A percentile compares a stretch with the other conserved stretches of the same genome.
These are phyloP conservation scores for Parafenestella ontariensis DNA, from an alignment of 2,329 filamentous ascomycete genomes.

Conservation along the genomic window DNA sequence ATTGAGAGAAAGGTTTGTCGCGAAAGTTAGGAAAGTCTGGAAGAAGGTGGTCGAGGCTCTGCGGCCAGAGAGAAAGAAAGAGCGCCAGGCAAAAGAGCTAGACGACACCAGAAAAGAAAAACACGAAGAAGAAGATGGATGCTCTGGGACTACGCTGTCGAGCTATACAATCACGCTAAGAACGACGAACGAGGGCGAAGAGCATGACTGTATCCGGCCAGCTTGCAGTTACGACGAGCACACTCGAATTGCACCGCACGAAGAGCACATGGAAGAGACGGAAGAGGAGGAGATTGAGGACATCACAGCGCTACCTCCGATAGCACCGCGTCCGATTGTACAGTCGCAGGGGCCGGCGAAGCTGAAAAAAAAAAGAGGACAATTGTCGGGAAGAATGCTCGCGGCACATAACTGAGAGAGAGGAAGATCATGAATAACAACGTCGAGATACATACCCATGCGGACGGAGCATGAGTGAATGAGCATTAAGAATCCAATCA, in stretches of 20 bases:
- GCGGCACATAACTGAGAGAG: not conserved
- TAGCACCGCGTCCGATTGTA: not conserved
- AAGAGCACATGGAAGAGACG: not conserved
- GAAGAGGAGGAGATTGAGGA: not conserved
- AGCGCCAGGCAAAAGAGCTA: not conserved
- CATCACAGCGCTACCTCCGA: conserved; percentile 1
- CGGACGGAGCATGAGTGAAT: no score
- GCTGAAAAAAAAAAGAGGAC: not conserved
- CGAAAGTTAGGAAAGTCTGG: not conserved
- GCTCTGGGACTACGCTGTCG: not conserved
- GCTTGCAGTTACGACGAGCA: not conserved
- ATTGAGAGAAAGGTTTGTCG: not conserved
- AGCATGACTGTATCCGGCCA: not conserved
- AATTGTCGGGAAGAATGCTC: not conserved
- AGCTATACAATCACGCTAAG: not conserved
- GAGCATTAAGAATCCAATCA: no score
- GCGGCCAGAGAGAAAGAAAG: not conserved
- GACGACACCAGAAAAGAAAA: not conserved
- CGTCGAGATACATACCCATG: not conserved
- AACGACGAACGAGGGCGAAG: not conserved
- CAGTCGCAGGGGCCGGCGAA: not conserved
- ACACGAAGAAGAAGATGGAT: not conserved
- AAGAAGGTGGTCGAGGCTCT: not conserved
- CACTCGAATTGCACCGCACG: not conserved
- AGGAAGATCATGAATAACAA: not conserved